Evolutionary conservation across 352 stramenopile genomes (phyloP), one percentile per base, ranked within the genome.

Genomic region (Phytophthora ramorum): DNA sequence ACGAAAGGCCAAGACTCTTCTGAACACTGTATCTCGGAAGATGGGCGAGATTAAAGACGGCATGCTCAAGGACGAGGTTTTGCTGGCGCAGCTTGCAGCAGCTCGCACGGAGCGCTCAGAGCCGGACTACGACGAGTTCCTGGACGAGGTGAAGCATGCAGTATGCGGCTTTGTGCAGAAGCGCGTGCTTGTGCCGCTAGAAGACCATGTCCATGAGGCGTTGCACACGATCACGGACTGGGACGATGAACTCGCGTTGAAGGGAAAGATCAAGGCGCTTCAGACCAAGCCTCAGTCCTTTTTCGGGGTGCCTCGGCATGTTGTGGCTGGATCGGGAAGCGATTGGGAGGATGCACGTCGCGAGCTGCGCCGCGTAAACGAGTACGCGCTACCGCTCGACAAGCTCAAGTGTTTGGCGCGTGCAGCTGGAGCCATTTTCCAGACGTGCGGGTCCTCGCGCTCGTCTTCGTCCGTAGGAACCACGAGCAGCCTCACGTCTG

Each of bases 381-480:
- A 90, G 45, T 90, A 82, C 53, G 63, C 83, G 16, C 60, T 91
- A 14, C 83, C 83, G 17, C 71, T 87, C 24, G 83, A 91, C 73
- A 91, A 91, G 57, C 71, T 91, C 49, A 85, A 87, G 66, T 91
- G 80, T 65, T 85, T 91, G 56, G 73, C 85, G 49, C 82, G 82
- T 41, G 68, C 78, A 34, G 79, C 78, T 2, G 76, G 70, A 12
- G 83, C 80, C 30, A 76, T 91, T 60, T 91, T 89, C 63, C 63
- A 76, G 48, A 71, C 61, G 20, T 76, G 75, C 66, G 30, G 73
- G 30, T 66, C 70, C 9, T 72, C 65, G 1, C 49, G 56, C 30
- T 78, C 60, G 7, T 58, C 64, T 12, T 70, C 51, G 13, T 71
- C 58, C 30, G 44, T 24, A 32, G 56, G 52, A 1, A 74, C 59